phyloP scores from a whole-genome alignment of 2,329 filamentous ascomycete genomes.

The Shiraia sp. region DNA sequence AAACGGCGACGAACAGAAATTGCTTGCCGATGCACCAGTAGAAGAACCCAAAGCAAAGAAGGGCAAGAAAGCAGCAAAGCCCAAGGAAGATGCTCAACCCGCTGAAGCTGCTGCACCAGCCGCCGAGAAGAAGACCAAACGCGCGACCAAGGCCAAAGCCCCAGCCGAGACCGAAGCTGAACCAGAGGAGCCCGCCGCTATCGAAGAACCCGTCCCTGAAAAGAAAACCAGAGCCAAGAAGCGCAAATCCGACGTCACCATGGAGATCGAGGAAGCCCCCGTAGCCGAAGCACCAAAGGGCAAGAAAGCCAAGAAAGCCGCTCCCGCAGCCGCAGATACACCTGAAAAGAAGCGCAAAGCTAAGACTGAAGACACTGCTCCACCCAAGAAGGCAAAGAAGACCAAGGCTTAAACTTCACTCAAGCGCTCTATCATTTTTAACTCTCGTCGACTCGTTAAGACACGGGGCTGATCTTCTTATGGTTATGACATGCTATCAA shows the following conservation, averaged over 20 bases:
- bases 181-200: conserved; percentile 10
- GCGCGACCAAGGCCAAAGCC: conserved; percentile 20
- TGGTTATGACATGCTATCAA: too few relatives aligned
- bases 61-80: conserved; percentile 29
- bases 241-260: conserved; percentile 24
- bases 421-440: too few relatives aligned
- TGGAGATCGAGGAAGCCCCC: conserved; percentile 14
- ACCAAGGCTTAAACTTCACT: conserved; percentile 20
- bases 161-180: conserved; percentile 13
- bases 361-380: conserved; percentile 12
- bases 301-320: conserved; percentile 28
- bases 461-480: too few relatives aligned
- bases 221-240: conserved; percentile 22
- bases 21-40: conserved; percentile 25
- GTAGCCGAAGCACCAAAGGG: conserved; percentile 12
- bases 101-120: conserved; percentile 12
- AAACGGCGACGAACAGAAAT: conserved; percentile 29
- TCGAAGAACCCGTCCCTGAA: conserved; percentile 7
- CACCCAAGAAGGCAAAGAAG: conserved; percentile 35
- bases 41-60: conserved; percentile 37
- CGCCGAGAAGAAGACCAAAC: conserved; percentile 30
- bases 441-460: too few relatives aligned
- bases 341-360: conserved; percentile 27
- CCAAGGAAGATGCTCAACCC: conserved; percentile 9
- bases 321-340: conserved; percentile 10